phyloP scores from a whole-genome alignment of 2,329 filamentous ascomycete species.

The Hypoxylon sp. region DNA sequence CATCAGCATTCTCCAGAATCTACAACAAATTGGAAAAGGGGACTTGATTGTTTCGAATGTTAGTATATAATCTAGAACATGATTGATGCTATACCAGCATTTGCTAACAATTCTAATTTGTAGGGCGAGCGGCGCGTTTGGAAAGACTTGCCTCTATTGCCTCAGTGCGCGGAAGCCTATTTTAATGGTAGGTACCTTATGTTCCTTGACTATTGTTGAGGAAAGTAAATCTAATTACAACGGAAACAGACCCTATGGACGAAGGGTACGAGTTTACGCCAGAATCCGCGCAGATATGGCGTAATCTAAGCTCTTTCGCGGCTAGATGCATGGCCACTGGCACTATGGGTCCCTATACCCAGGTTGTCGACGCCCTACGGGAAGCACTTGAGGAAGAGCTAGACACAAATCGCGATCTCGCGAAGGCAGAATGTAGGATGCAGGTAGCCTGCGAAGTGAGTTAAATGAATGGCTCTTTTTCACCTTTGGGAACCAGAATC shows the following conservation, averaged over 20 bases:
- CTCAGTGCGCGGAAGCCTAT: not conserved
- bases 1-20: not conserved
- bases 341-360: not conserved
- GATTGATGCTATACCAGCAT: not conserved
- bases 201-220: not conserved
- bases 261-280: not conserved
- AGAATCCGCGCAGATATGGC: not conserved
- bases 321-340: not conserved
- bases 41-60: not conserved
- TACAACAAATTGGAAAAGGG: not conserved
- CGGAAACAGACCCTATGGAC: not conserved
- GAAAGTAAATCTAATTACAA: not conserved
- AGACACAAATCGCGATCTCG: not conserved
- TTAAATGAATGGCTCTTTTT: not conserved
- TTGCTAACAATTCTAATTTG: not conserved
- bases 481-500: too few relatives aligned
- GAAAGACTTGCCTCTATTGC: not conserved
- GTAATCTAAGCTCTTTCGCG: not conserved
- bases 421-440: not conserved
- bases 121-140: not conserved
- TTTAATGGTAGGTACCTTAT: not conserved
- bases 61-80: not conserved
- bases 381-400: conserved; percentile 1
- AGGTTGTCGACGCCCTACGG: not conserved
- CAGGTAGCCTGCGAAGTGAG: conserved; percentile 1